Evolutionary conservation across 768 basidiomycete species (phyloP), one percentile per base, ranked within the genome.

Genomic region (Naganishia randhawae): DNA sequence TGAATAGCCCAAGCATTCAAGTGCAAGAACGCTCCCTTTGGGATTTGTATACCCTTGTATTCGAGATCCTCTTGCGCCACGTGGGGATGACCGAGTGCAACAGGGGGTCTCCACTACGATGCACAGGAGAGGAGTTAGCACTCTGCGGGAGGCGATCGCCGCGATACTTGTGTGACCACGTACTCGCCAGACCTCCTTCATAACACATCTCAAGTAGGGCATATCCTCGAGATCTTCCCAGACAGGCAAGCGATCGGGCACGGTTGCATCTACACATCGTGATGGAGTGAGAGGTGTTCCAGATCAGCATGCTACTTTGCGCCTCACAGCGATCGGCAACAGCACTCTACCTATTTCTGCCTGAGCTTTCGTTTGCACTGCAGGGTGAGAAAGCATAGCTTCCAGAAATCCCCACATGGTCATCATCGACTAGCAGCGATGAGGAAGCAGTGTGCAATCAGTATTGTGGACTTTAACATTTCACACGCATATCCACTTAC

Each of bases 1-100:
- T 48, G 45, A 11, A 48, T 48, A n/a, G 45, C 45, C 45, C 45
- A 48, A 48, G 45, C 45, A 22, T 48, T 48, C 45, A 48, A 48
- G 11, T 48, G 45, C n/a, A 48, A 48, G 45, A 48, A 48, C 7
- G 45, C 45, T 17, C 45, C 45, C 11, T 48, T 48, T 4, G 45
- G 45, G 11, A 48, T 48, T 3, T 48, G 45, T 6, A 48, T 48
- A n/a, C 45, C 45, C 45, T 48, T 22, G 45, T 48, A 48, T 48
- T 48, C 45, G 13, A 48, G 45, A 48, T 48, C 45, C 19, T 48
- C 45, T 22, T 48, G 45, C 3, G 45, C 45, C n/a, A 48, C 45
- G 45, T 48, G 45, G 19, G 45, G 45, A 48, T 48, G 45, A 7
- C 45, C 45, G 3, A 48, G n/a, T 3, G 45, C 45, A 22, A 48